Base-by-base conservation (phyloP, 192 early-diverging fungal genomes). In the Phlyctochytrium arcticum region DNA sequence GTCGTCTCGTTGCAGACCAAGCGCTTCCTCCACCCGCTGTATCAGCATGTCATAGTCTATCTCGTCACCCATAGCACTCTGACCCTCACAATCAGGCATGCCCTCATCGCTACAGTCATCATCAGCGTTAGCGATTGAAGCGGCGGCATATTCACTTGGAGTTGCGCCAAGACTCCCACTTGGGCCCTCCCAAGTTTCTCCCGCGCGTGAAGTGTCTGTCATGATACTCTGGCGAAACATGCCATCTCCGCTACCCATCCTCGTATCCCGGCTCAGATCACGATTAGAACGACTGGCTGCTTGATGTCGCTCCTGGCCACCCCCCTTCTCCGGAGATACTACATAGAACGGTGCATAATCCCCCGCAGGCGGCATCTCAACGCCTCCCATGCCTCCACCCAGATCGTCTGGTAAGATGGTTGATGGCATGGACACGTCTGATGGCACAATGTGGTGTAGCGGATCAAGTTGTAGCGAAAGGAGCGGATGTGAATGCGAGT, bases 381-480 rank as follows among this genome's bases (percentile, higher is more conserved):
- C 37, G 37, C 59, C 59, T 4, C 17, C 37, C 53, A 44, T 12
- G 37, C 59, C 59, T 4, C 17, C 37, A 19, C 15, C 9, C 12
- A 44, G 34, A 39, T 48, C 39, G 19, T 27, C 31, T 4, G 59
- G 59, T 17, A 60, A 44, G 59, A 60, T 60, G 5, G 59, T 60
- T n/a, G 59, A 60, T n/a, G 21, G 33, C 8, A 32, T 21, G 6
- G 59, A 60, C 10, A 48, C 21, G 21, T 60, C 59, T 5, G 59
- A 60, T 19, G 55, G 55, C 3, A 36, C 35, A 12, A 33, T 17
- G 59, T 15, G 24, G 6, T 42, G 26, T 24, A 44, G 32, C n/a
- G 59, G 59, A 19, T 60, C 59, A 39, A 60, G 9, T 60, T 60
- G 59, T 17, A 60, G 26, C 3, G 59, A 60, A 3, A 60, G 59